Evolutionary conservation across 345 rosid genomes (phyloP).

Genomic region (Citrus sp.): DNA sequence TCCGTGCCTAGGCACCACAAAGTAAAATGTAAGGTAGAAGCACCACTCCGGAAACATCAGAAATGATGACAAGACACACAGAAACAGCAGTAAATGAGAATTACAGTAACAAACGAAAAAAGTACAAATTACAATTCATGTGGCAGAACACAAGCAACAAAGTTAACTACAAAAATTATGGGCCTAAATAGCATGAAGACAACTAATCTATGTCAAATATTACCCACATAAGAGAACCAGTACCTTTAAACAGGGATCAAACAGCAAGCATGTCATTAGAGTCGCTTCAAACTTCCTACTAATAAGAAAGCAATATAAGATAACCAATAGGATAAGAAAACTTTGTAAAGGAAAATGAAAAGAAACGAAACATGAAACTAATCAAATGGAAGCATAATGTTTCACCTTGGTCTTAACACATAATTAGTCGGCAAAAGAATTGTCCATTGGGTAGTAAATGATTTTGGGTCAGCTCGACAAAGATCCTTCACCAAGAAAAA

Average conservation of each 20-base stretch:
- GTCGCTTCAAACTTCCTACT: slow-evolving; percentile 80
- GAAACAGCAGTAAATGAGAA: not conserved
- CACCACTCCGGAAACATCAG: not conserved
- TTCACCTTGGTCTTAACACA: slow-evolving; percentile 72
- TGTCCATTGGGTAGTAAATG: slow-evolving; percentile 84
- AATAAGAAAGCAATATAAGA: slow-evolving; percentile 21
- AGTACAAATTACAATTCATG: not conserved
- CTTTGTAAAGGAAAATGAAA: not conserved
- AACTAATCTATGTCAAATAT: not conserved
- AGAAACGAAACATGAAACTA: not conserved
- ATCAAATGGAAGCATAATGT: slow-evolving; percentile 12
- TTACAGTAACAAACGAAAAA: not conserved
- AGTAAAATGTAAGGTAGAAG: slow-evolving; percentile 16
- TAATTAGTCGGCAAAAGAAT: slow-evolving; percentile 82
- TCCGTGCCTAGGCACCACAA: slow-evolving; percentile 62
- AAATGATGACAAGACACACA: not conserved
- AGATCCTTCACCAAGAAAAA: slow-evolving; percentile 54
- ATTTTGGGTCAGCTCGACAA: slow-evolving; percentile 86
- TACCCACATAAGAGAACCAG: slow-evolving; percentile 3
- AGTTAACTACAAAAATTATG: not conserved
- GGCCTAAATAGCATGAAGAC: not conserved
- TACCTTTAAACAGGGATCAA: slow-evolving; percentile 91
- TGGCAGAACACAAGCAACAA: slow-evolving; percentile 2
- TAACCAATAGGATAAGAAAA: slow-evolving; percentile 12
- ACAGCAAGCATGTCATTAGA: slow-evolving; percentile 79